These are phyloP conservation scores for Daldinia bambusicola DNA, from an alignment of 495 filamentous ascomycete species.

Conservation along the genomic window DNA sequence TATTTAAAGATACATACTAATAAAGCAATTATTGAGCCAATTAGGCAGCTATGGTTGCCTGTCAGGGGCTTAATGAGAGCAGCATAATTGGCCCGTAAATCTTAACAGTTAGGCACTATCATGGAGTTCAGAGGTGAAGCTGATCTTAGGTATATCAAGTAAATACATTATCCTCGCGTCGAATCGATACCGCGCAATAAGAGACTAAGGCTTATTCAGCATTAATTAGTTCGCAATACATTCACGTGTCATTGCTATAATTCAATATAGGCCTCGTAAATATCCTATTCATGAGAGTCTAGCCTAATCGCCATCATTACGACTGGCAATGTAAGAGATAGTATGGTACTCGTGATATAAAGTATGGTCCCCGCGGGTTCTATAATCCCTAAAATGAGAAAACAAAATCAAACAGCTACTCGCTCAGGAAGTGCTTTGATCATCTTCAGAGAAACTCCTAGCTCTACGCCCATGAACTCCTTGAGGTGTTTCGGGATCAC, in stretches of 20 bases:
- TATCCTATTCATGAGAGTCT: conserved; percentile 30
- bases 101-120: not conserved
- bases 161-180: too few relatives aligned
- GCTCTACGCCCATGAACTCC: conserved; percentile 39
- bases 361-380: conserved; percentile 9
- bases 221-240: not conserved
- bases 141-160: too few relatives aligned
- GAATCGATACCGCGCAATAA: not conserved
- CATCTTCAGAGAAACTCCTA: conserved; percentile 4
- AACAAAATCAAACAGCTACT: conserved; percentile 18
- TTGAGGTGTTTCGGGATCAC: conserved; percentile 30
- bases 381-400: conserved; percentile 17
- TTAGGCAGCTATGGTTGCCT: not conserved
- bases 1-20: not conserved
- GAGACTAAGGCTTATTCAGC: not conserved
- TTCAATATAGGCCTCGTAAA: conserved; percentile 20
- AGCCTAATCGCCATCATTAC: conserved; percentile 35
- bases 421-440: conserved; percentile 14
- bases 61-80: not conserved
- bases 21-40: not conserved
- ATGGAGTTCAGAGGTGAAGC: not conserved
- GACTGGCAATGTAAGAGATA: conserved; percentile 32
- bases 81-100: not conserved
- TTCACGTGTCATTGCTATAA: not conserved
- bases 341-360: conserved; percentile 10